Percentiles rank a stretch among this genome's conserved stretches.
phyloP scores from a whole-genome alignment of 2,329 filamentous ascomycete genomes.

The Aspergillus fructus region DNA sequence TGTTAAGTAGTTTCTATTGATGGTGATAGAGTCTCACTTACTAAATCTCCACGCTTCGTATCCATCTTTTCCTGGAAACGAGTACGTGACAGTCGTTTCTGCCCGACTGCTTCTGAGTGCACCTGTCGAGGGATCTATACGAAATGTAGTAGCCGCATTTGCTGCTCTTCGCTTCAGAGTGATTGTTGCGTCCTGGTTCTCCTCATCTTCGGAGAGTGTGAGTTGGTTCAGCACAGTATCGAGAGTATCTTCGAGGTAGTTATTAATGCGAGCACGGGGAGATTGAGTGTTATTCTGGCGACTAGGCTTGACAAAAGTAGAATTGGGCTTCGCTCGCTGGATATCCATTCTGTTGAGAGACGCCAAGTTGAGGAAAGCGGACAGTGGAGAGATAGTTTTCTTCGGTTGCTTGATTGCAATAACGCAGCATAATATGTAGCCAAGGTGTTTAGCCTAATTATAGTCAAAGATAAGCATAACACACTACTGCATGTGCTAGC shows the following conservation, averaged over 20 bases:
- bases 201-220: slow-evolving; percentile 25
- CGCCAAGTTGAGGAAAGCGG: neutral
- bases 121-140: slow-evolving; percentile 29
- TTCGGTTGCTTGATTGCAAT: neutral
- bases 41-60: slow-evolving; percentile 58
- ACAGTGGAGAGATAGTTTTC: neutral
- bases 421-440: no score
- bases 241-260: slow-evolving; percentile 32
- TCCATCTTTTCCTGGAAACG: slow-evolving; percentile 55
- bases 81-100: slow-evolving; percentile 36
- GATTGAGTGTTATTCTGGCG: neutral
- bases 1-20: neutral
- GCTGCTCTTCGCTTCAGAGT: slow-evolving; percentile 28
- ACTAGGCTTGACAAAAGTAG: neutral
- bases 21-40: slow-evolving; percentile 17
- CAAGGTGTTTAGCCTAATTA: no score
- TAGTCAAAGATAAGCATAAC: no score
- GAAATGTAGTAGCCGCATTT: slow-evolving; percentile 21
- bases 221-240: slow-evolving; percentile 26
- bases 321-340: neutral
- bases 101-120: slow-evolving; percentile 26
- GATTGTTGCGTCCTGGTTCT: slow-evolving; percentile 18
- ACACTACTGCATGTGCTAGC: no score
- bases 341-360: neutral
- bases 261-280: slow-evolving; percentile 22